These are phyloP conservation scores for Calonectria pseudoturangicola DNA, from an alignment of 2,329 filamentous ascomycete species.

Conservation along the genomic window DNA sequence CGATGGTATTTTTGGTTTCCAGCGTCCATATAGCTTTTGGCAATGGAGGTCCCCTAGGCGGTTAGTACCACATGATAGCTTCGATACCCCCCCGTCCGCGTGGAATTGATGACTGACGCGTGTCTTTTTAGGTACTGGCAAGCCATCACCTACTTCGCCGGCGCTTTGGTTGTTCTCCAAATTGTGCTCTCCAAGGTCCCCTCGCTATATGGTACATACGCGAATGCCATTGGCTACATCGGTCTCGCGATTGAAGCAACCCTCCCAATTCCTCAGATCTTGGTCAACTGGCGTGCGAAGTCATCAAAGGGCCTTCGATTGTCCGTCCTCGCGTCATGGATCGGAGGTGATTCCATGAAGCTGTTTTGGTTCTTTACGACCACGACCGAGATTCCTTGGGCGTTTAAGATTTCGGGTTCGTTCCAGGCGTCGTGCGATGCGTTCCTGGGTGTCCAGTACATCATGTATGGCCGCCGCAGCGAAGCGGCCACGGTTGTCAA, in stretches of 20 bases:
- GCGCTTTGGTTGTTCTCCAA: slow-evolving; percentile 77
- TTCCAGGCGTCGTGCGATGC: slow-evolving; percentile 87
- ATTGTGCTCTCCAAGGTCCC: slow-evolving; percentile 77
- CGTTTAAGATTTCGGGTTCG: slow-evolving; percentile 88
- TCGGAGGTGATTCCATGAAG: slow-evolving; percentile 89
- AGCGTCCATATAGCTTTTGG: slow-evolving; percentile 86
- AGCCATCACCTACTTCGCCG: slow-evolving; percentile 81
- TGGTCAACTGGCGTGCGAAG: slow-evolving; percentile 79
- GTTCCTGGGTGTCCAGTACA: slow-evolving; percentile 84
- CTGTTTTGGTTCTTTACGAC: slow-evolving; percentile 90
- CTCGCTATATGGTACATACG: slow-evolving; percentile 78
- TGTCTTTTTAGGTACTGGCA: slow-evolving; percentile 79
- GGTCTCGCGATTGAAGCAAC: slow-evolving; percentile 87
- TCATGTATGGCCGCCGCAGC: slow-evolving; percentile 78
- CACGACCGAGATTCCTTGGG: slow-evolving; percentile 80
- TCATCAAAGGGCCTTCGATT: slow-evolving; percentile 87
- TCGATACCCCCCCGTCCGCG: background rate
- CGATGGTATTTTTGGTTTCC: slow-evolving; percentile 61
- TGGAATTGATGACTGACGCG: slow-evolving; percentile 39
- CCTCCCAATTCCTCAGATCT: slow-evolving; percentile 87
- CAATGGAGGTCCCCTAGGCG: slow-evolving; percentile 85
- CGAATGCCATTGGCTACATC: slow-evolving; percentile 81
- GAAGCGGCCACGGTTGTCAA: slow-evolving; percentile 60
- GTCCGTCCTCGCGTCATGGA: slow-evolving; percentile 85
- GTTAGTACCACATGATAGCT: slow-evolving; percentile 62